These are phyloP conservation scores for Tolypocladium inflatum DNA, from an alignment of 2,329 filamentous ascomycete species.

Conservation along the genomic window DNA sequence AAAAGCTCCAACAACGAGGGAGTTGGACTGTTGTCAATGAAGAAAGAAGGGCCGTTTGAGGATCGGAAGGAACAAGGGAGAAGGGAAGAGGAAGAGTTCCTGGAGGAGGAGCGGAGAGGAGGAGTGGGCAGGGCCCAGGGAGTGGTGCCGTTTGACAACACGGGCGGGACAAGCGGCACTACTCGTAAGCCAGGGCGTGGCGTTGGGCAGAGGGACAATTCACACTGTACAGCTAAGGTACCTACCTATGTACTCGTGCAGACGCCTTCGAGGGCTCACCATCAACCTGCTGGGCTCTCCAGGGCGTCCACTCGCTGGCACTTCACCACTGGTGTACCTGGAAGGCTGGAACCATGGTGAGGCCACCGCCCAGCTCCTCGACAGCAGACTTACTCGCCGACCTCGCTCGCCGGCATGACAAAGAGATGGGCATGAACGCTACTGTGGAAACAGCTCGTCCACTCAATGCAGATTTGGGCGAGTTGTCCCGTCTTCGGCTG, in stretches of 20 bases:
- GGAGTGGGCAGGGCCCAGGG: not conserved
- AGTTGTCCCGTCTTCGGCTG: not conserved
- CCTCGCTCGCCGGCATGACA: not conserved
- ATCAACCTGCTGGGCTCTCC: no score
- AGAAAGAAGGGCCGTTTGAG: slow-evolving; percentile 10
- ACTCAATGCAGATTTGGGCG: not conserved
- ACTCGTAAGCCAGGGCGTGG: not conserved
- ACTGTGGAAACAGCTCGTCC: not conserved
- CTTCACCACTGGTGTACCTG: not conserved
- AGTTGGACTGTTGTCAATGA: slow-evolving; percentile 18
- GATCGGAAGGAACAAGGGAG: slow-evolving; percentile 4
- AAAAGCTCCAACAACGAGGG: slow-evolving; percentile 26
- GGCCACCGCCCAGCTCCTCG: not conserved
- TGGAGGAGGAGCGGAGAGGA: slow-evolving; percentile 1
- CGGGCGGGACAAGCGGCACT: not conserved
- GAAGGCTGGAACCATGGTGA: not conserved
- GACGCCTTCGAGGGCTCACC: no score
- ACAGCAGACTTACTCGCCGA: not conserved
- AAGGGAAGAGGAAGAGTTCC: slow-evolving; percentile 5
- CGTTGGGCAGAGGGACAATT: not conserved
- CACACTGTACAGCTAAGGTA: not conserved
- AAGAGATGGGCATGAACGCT: not conserved
- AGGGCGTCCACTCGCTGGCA: not conserved
- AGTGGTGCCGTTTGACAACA: not conserved
- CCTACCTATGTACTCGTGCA: no score